Evolutionary conservation across 768 basidiomycete genomes (phyloP).

Genomic region (Xerocomellus amylosporus): DNA sequence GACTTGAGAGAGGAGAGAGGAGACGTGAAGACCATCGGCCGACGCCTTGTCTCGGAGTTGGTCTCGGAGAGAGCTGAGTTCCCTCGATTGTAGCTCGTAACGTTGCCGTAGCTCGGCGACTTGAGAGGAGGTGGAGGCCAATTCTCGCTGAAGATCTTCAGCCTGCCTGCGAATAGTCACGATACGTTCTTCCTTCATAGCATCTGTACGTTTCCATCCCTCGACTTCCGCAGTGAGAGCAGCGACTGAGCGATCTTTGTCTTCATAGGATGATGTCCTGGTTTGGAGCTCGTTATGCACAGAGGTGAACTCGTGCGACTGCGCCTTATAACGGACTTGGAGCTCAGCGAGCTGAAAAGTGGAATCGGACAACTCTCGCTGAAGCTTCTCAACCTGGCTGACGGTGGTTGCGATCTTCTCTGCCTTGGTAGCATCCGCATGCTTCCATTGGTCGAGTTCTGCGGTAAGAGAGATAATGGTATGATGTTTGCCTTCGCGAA

Average conservation of each 20-base stretch:
- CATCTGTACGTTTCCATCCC: neutral
- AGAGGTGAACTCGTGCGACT: neutral
- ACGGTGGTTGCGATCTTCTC: neutral
- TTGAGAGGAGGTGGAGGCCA: neutral
- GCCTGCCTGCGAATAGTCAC: neutral
- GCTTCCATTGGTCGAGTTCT: neutral
- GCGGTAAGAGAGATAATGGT: neutral
- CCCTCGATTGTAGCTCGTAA: neutral
- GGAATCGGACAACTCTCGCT: neutral
- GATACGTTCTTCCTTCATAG: neutral
- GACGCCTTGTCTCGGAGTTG: neutral
- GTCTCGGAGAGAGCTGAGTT: neutral
- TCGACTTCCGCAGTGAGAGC: neutral
- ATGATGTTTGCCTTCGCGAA: neutral
- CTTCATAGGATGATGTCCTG: neutral
- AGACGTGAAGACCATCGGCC: neutral
- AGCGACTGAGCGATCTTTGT: neutral
- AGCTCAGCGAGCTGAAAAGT: neutral
- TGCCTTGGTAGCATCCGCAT: neutral
- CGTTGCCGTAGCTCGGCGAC: neutral
- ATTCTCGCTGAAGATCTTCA: neutral
- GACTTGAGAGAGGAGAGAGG: neutral
- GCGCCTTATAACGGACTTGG: neutral
- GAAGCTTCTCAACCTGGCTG: neutral
- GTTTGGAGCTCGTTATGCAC: neutral